Evolutionary conservation across 768 basidiomycete species (phyloP), one percentile per base, ranked within the genome.

Genomic region (Saitozyma podzolica): DNA sequence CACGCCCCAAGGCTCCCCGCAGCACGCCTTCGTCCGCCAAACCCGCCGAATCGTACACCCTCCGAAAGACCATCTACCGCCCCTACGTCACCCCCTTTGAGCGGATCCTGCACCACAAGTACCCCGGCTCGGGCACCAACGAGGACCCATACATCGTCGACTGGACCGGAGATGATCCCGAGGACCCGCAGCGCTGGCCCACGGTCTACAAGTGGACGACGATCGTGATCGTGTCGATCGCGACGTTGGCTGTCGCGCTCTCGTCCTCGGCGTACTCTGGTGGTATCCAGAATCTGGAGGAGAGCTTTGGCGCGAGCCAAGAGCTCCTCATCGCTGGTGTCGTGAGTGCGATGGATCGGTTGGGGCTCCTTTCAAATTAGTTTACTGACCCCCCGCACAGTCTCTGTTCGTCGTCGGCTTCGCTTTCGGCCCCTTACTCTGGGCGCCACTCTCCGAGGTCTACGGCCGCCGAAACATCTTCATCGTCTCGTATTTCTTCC

Each of bases 381-480:
- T 29, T 29, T 29, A 5, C 29, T 29, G 29, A 29, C 29, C 29
- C 29, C 29, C 29, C 29, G 29, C 29, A 29, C 29, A 29, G 29
- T 29, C 65, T 49, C 52, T 73, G 6, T 70, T 73, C 56, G 70
- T 88, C 41, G 75, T 88, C 40, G 73, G 75, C 37, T 73, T 75
- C 66, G 77, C 69, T 17, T 59, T 80, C 43, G 78, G 80, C 9
- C 79, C 80, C 1, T 63, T 81, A 76, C 67, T 81, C 40, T 79
- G 77, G 80, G 80, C 79, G 0, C 81, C 81, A 5, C 57, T 76
- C 6, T 72, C 64, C 20, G 81, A 82, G 64, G 70, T 78, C 0
- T 80, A 70, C 58, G 82, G 82, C 4, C 77, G 82, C 2, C 69
- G 80, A 37, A 66, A 67, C 55, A 59, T 82, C 54, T 80, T 81